Evolutionary conservation across 2,329 filamentous ascomycete genomes (phyloP).

Genomic region (Pseudocercospora pini-densiflorae): DNA sequence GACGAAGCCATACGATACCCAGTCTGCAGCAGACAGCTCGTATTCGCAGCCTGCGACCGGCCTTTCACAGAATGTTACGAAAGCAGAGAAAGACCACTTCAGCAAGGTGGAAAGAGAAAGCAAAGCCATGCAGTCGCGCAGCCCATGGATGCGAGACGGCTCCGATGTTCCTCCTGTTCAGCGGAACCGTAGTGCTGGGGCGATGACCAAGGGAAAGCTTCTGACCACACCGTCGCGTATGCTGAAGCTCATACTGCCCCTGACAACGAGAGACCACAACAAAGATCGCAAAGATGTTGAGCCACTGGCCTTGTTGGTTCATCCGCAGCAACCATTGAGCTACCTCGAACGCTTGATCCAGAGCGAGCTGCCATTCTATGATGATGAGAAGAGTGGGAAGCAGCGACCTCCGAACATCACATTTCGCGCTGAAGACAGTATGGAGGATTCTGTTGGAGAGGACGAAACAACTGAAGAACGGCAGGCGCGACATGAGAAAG

Average conservation of each 20-base stretch:
- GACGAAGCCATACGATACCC: slow-evolving; percentile 27
- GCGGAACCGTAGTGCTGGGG: slow-evolving; percentile 55
- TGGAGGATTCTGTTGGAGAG: slow-evolving; percentile 57
- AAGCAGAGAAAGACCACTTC: slow-evolving; percentile 54
- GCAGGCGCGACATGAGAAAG: slow-evolving; percentile 35
- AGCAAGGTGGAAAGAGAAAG: slow-evolving; percentile 48
- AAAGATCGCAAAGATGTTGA: slow-evolving; percentile 73
- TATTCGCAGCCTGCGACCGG: slow-evolving; percentile 43
- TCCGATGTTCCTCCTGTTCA: slow-evolving; percentile 62
- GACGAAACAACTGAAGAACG: slow-evolving; percentile 20
- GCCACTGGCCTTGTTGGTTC: slow-evolving; percentile 81
- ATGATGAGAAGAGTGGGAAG: slow-evolving; percentile 59
- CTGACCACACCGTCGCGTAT: slow-evolving; percentile 79
- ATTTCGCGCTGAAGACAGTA: slow-evolving; percentile 79
- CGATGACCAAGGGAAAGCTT: slow-evolving; percentile 75
- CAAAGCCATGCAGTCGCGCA: slow-evolving; percentile 61
- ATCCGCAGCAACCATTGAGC: slow-evolving; percentile 88
- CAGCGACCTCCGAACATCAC: slow-evolving; percentile 74
- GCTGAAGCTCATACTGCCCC: slow-evolving; percentile 78
- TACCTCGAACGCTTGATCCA: slow-evolving; percentile 90
- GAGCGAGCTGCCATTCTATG: slow-evolving; percentile 73
- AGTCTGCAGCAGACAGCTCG: slow-evolving; percentile 33
- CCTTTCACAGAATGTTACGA: slow-evolving; percentile 49
- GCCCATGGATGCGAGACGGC: slow-evolving; percentile 70
- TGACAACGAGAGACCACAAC: slow-evolving; percentile 66